Base-by-base conservation (phyloP, 169 alveolate genomes). In the Theileria equi region DNA sequence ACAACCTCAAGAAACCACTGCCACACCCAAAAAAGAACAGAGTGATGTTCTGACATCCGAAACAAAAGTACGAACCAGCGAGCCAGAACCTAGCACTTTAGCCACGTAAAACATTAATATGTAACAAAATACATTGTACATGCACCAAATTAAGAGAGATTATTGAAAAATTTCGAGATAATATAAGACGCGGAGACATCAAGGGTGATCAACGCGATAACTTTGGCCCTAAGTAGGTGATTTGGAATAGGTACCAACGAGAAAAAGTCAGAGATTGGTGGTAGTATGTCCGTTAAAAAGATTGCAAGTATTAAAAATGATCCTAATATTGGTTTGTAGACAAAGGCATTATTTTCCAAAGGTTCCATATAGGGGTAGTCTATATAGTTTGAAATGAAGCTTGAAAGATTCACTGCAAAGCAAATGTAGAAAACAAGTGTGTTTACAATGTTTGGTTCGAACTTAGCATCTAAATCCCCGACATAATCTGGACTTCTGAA, bases 281-380 rank as follows among this genome's bases (percentile, higher is more conserved):
- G 61, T 29, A 59, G 45, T 2, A 82, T 16, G 59, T 81, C 91
- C n/a, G 73, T 50, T 36, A 76, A 64, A 49, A 84, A 47, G 25
- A 59, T 36, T 28, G 55, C 28, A 43, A 84, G 16, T 31, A 82
- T 54, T 29, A 31, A 11, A 21, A 64, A 47, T 5, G 85, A 71
- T 8, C 29, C 29, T 6, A 44, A 44, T 11, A 86, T 59, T 11
- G 80, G 58, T 31, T 54, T 52, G 26, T 45, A 63, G 35, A 90
- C 63, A 31, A 57, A 58, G 64, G 76, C 79, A 73, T 89, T 88
- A 25, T 88, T 83, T 35, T 57, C 58, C 50, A 90, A 49, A 1
- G 95, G 91, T 41, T 52, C 68, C 87, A 90, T 85, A 49, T 85
- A 92, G 7, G 96, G 96, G 35, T 90, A 79, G n/a, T 94, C 96